Percentiles rank a stretch among this genome's conserved stretches.
Conservation (phyloP, 1,284 basidiomycete genomes). For the Porogramme epimiltina region DNA sequence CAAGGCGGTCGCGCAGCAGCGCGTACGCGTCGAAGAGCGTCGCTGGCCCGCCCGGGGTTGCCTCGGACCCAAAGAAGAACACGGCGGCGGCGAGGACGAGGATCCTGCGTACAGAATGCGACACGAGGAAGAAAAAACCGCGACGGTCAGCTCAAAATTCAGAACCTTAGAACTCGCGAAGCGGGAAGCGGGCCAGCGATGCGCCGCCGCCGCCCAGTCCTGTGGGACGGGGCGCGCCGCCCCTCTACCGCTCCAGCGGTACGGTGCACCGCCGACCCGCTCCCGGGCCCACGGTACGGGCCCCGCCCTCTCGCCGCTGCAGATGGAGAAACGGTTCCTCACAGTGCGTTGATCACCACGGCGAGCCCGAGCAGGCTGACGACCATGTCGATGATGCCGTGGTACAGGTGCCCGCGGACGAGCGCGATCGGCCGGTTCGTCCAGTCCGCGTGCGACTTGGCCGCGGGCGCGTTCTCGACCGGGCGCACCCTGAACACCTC, state of each 20-base stretch:
- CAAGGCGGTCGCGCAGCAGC: conserved; percentile 67
- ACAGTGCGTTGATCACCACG: conserved; percentile 85
- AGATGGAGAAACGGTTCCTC: conserved; percentile 10
- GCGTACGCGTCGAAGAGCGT: conserved; percentile 83
- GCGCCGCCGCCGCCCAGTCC: too few species aligned
- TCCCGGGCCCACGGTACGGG: background rate
- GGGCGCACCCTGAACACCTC: background rate
- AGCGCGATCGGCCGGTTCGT: conserved; percentile 70
- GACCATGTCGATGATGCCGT: conserved; percentile 70
- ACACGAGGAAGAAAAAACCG: too few species aligned
- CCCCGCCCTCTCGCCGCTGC: background rate
- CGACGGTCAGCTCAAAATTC: too few species aligned
- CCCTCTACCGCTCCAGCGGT: too few species aligned
- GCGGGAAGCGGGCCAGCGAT: too few species aligned
- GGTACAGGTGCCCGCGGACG: conserved; percentile 76
- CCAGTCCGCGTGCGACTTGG: conserved; percentile 29
- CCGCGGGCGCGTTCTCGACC: background rate
- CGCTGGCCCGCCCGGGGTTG: conserved; percentile 27
- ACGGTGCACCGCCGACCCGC: too few species aligned
- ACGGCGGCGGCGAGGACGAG: conserved; percentile 69
- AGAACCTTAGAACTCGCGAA: too few species aligned
- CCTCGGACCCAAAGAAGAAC: conserved; percentile 64
- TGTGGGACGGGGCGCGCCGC: too few species aligned
- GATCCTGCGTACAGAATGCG: conserved; percentile 54
- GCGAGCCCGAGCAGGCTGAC: conserved; percentile 76